Percentiles rank a stretch among this genome's conserved stretches.
phyloP scores from a whole-genome alignment of 306 rosid genomes.

The Prunus mongolica region DNA sequence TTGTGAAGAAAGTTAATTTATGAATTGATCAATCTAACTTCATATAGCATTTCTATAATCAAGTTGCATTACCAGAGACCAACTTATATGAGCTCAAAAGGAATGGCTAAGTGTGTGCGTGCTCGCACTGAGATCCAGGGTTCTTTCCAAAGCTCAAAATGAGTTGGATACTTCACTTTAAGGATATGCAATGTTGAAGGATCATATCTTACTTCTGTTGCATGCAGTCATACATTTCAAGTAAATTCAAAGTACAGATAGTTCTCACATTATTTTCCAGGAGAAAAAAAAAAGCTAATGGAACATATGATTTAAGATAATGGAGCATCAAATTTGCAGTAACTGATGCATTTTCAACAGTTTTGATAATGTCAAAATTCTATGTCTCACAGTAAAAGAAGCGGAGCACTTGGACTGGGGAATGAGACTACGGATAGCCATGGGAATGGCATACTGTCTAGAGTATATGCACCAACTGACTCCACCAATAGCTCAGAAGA shows the following conservation, averaged over 20 bases:
- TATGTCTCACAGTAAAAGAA: constrained; percentile 69
- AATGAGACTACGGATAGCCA: constrained; percentile 73
- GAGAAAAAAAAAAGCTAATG: background rate
- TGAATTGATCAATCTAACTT: background rate
- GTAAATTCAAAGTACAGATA: background rate
- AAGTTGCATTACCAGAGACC: background rate
- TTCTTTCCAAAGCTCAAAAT: background rate
- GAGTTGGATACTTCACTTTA: background rate
- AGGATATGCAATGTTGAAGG: background rate
- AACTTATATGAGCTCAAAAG: background rate
- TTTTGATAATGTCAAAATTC: constrained; percentile 12
- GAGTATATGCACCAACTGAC: constrained; percentile 72
- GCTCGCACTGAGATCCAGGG: background rate
- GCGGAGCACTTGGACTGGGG: constrained; percentile 85
- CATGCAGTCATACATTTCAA: background rate
- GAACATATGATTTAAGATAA: background rate
- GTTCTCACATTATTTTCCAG: background rate
- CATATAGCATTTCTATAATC: background rate
- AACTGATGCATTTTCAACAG: background rate
- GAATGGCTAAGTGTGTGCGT: background rate
- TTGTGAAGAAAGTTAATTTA: background rate
- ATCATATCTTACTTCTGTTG: background rate
- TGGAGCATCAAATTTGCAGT: background rate
- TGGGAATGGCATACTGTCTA: constrained; percentile 92
- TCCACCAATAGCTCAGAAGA: constrained; percentile 56